A percentile compares a stretch with the other conserved stretches of the same genome.
Conservation (phyloP, 768 basidiomycete species). For the Hypsizygus marmoreus region DNA sequence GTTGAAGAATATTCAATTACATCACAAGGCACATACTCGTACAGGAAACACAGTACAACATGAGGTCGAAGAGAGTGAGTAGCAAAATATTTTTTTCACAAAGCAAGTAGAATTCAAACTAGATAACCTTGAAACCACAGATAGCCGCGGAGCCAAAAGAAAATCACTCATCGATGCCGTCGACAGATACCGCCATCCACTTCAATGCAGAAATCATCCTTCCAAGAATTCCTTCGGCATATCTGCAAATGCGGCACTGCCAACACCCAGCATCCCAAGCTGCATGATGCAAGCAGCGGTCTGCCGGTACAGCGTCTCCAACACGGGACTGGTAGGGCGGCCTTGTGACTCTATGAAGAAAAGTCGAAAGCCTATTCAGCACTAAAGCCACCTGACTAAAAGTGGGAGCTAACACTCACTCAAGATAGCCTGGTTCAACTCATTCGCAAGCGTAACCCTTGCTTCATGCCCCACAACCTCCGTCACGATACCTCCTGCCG, state of each 20-base stretch:
- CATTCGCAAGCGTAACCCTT: slow-evolving; percentile 65
- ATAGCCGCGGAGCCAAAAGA: not conserved
- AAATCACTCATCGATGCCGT: not conserved
- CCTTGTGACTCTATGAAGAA: slow-evolving; percentile 69
- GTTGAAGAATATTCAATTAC: no score
- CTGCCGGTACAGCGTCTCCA: slow-evolving; percentile 81
- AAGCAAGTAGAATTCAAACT: not conserved
- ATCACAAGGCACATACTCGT: no score
- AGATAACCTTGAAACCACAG: not conserved
- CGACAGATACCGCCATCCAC: not conserved
- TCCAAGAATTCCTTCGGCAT: slow-evolving; percentile 75
- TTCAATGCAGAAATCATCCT: slow-evolving; percentile 17
- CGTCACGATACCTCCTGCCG: slow-evolving; percentile 63
- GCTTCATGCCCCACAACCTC: slow-evolving; percentile 71
- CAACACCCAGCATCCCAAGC: slow-evolving; percentile 71
- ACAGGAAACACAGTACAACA: slow-evolving; percentile 5
- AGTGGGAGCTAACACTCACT: slow-evolving; percentile 47
- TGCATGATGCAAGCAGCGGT: slow-evolving; percentile 68
- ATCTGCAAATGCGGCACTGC: slow-evolving; percentile 81
- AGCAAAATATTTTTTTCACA: not conserved
- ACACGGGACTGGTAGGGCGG: slow-evolving; percentile 64
- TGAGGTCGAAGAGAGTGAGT: not conserved
- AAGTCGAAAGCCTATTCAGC: slow-evolving; percentile 6
- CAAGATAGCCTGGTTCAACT: slow-evolving; percentile 81
- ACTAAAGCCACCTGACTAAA: not conserved